These are phyloP conservation scores for Ophiostoma himal-ulmi DNA, from an alignment of 2,329 filamentous ascomycete genomes.

Conservation along the genomic window DNA sequence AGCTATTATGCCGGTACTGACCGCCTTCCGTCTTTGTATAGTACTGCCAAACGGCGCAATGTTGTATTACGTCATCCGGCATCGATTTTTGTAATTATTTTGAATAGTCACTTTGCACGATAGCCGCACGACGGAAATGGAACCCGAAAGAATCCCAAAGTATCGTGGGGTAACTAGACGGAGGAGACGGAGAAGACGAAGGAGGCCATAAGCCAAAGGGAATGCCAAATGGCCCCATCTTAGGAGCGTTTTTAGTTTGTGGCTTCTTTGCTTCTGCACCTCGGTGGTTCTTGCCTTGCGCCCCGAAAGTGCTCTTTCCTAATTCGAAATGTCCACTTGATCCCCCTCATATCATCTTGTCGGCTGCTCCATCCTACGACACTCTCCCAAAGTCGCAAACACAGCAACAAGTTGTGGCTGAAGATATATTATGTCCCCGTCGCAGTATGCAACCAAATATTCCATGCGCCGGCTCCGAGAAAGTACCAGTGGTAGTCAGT, in stretches of 20 bases:
- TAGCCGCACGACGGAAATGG: background rate
- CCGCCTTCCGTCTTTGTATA: slow-evolving; percentile 12
- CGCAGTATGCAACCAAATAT: background rate
- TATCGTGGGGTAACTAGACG: background rate
- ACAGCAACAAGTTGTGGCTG: background rate
- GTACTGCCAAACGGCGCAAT: background rate
- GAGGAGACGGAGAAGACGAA: background rate
- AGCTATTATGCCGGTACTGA: slow-evolving; percentile 12
- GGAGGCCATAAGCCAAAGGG: background rate
- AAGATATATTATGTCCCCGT: background rate
- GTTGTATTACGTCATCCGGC: background rate
- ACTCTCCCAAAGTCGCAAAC: background rate
- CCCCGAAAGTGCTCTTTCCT: slow-evolving; percentile 11
- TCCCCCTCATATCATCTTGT: background rate
- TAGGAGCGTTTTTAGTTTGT: background rate
- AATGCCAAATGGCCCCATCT: background rate
- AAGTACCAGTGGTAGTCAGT: background rate
- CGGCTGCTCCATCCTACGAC: background rate
- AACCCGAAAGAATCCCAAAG: background rate
- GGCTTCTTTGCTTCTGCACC: background rate
- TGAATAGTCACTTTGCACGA: background rate
- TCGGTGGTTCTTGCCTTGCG: slow-evolving; percentile 11
- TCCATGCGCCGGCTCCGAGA: no score
- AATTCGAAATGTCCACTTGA: background rate
- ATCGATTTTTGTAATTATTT: background rate